Conservation (phyloP, 306 rosid genomes). For the Sesbania bispinosa region DNA sequence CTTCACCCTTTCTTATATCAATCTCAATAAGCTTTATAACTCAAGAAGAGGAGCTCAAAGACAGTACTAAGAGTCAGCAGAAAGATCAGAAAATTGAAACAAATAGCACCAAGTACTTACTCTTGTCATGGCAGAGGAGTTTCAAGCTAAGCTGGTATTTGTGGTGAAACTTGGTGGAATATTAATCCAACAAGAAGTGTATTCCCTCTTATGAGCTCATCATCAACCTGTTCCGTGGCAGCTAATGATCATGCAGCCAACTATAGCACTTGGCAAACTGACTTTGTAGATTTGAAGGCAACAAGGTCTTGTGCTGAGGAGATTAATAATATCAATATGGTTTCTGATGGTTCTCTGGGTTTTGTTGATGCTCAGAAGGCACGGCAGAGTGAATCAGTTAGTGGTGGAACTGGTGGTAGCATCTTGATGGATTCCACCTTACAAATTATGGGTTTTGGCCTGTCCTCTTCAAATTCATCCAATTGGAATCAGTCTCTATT, state of each 20-base stretch:
- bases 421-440: slow-evolving; percentile 47
- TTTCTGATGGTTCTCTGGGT: slow-evolving; percentile 30
- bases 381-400: slow-evolving; percentile 29
- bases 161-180: too few species aligned
- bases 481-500: too few species aligned
- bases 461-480: slow-evolving; percentile 39
- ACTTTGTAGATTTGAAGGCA: slow-evolving; percentile 40
- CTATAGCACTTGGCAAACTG: slow-evolving; percentile 38
- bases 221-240: slow-evolving; percentile 57
- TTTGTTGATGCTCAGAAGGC: slow-evolving; percentile 54
- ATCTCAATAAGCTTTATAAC: too few species aligned
- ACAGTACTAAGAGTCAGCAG: too few species aligned
- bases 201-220: slow-evolving; percentile 22
- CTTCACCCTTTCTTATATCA: too few species aligned
- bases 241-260: slow-evolving; percentile 30
- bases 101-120: too few species aligned
- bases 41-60: not conserved
- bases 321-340: slow-evolving; percentile 4
- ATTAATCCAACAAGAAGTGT: too few species aligned
- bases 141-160: too few species aligned
- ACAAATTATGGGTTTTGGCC: slow-evolving; percentile 71
- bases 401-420: slow-evolving; percentile 13
- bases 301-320: slow-evolving; percentile 32
- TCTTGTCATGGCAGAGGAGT: too few species aligned
- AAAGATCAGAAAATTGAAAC: too few species aligned